A percentile compares a stretch with the other conserved stretches of the same genome.
These are phyloP conservation scores for Aspergillus tubingensis DNA, from an alignment of 2,329 filamentous ascomycete genomes.

Conservation along the genomic window DNA sequence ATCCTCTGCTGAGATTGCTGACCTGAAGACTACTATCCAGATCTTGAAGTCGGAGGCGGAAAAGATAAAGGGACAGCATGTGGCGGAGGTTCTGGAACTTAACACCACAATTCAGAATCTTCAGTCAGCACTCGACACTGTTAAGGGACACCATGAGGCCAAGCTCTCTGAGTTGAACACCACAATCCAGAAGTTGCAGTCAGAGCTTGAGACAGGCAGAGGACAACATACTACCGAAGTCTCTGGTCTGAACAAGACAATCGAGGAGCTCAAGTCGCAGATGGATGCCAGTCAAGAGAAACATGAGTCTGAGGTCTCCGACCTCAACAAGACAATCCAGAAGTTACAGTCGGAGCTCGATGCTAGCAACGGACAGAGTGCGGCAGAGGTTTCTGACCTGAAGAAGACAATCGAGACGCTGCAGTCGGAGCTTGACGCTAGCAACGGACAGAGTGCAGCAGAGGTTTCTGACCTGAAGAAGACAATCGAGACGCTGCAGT, in stretches of 20 bases:
- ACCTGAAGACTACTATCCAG: slow-evolving; percentile 59
- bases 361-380: slow-evolving; percentile 42
- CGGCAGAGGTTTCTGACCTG: slow-evolving; percentile 62
- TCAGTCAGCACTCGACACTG: slow-evolving; percentile 44
- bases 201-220: slow-evolving; percentile 50
- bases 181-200: slow-evolving; percentile 61
- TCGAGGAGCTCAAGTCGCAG: slow-evolving; percentile 48
- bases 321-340: slow-evolving; percentile 59
- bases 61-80: slow-evolving; percentile 61
- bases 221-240: slow-evolving; percentile 55
- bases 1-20: slow-evolving; percentile 58
- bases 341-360: slow-evolving; percentile 53
- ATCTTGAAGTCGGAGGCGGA: slow-evolving; percentile 53
- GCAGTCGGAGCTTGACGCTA: slow-evolving; percentile 44
- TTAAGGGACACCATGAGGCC: slow-evolving; percentile 51
- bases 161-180: slow-evolving; percentile 62
- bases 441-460: slow-evolving; percentile 50
- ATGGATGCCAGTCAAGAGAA: slow-evolving; percentile 51
- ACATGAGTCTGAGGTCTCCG: slow-evolving; percentile 58
- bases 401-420: slow-evolving; percentile 61
- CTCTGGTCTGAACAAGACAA: slow-evolving; percentile 51
- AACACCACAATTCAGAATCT: slow-evolving; percentile 61
- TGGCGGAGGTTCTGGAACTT: slow-evolving; percentile 63
- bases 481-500: slow-evolving; percentile 61
- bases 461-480: slow-evolving; percentile 62